These are phyloP conservation scores for Aspergillus sp. DNA, from an alignment of 2,329 filamentous ascomycete species.

Conservation along the genomic window DNA sequence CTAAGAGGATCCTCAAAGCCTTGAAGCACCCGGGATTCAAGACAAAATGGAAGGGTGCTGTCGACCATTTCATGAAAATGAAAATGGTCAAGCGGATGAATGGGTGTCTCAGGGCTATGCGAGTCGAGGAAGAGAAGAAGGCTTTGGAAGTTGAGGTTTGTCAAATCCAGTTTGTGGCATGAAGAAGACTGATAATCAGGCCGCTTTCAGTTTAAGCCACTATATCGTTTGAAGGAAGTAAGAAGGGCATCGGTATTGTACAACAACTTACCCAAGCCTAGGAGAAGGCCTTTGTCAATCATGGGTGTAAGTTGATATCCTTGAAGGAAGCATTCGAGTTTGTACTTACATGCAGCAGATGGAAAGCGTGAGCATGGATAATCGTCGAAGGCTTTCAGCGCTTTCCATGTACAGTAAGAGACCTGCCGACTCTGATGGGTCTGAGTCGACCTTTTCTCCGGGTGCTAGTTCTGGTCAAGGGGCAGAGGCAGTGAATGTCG, in stretches of 20 bases:
- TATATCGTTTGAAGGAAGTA: conserved; percentile 5
- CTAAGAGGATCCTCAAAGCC: neutral
- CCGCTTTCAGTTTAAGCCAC: conserved; percentile 1
- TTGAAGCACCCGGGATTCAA: neutral
- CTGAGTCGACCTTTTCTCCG: neutral
- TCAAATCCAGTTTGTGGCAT: neutral
- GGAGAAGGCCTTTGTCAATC: neutral
- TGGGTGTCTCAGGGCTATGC: neutral
- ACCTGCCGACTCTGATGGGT: neutral
- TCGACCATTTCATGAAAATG: neutral
- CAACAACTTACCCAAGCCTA: neutral
- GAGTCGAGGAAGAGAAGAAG: neutral
- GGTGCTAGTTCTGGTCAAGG: neutral
- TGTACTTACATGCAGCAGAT: neutral
- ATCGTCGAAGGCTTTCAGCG: neutral
- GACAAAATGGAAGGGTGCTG: neutral
- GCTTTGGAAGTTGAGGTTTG: conserved; percentile 1
- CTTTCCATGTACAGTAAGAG: neutral
- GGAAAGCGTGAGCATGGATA: neutral
- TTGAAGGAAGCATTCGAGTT: neutral
- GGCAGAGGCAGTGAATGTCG: conserved; percentile 4
- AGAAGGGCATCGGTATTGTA: conserved; percentile 2
- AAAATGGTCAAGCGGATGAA: neutral
- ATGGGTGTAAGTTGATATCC: conserved; percentile 1
- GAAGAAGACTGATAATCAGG: neutral